Percentiles rank a stretch among this genome's conserved stretches.
Conservation (phyloP, 169 alveolate genomes). For the Babesia ovata region DNA sequence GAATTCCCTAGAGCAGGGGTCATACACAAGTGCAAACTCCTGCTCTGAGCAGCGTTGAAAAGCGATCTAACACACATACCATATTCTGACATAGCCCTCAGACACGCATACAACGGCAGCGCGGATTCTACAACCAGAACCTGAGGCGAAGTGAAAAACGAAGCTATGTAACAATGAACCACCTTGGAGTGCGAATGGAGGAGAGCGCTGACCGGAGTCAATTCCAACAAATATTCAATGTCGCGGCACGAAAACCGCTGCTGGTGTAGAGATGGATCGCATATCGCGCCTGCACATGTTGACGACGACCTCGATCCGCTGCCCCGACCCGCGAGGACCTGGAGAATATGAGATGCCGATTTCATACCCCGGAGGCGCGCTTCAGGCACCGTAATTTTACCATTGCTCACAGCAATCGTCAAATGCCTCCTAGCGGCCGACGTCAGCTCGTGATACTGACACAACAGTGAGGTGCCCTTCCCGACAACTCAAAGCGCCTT, state of each 20-base stretch:
- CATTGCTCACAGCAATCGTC: neutral
- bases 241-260: constrained; percentile 13
- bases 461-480: constrained; percentile 23
- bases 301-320: constrained; percentile 21
- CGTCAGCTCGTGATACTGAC: neutral
- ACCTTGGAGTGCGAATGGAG: constrained; percentile 57
- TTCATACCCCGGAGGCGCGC: constrained; percentile 12
- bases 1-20: constrained; percentile 11
- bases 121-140: constrained; percentile 34
- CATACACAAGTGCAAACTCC: constrained; percentile 54
- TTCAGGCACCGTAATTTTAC: constrained; percentile 3
- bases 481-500: neutral
- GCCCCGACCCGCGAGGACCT: constrained; percentile 10
- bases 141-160: neutral
- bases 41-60: constrained; percentile 10
- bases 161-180: neutral
- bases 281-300: neutral
- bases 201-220: constrained; percentile 42
- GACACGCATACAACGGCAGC: constrained; percentile 39
- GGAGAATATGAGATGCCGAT: constrained; percentile 23
- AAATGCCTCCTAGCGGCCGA: neutral
- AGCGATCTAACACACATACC: constrained; percentile 4
- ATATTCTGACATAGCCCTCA: constrained; percentile 44
- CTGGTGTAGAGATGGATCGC: neutral
- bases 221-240: constrained; percentile 18